Base-by-base conservation (phyloP, 1,139 yeast species). In the Zygotorulaspora mrakii region DNA sequence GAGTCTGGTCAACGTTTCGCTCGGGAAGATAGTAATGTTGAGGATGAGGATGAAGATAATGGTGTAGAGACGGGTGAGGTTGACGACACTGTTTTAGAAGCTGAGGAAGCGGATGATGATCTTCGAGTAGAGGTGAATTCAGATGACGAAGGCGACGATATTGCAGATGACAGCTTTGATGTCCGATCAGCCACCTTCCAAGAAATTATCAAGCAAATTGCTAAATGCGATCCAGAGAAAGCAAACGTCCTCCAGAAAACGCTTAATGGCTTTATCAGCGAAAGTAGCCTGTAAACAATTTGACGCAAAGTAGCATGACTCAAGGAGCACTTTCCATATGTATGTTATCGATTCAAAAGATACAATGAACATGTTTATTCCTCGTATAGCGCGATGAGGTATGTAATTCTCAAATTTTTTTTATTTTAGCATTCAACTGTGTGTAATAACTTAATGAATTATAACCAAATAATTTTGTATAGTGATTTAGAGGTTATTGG, bases 181-280 rank as follows among this genome's bases (percentile, higher is more conserved):
- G 51, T 61, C 29, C 60, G 54, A 26, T 59, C 61, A 7, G 63
- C 71, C 0, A 45, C 61, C 56, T 52, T 62, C 65, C 55, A 62
- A 40, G 61, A 71, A 55, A 54, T 66, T 57, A 43, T 69, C 51
- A 42, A 62, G 51, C 68, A 62, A 61, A 67, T 64, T 42, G 67
- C 52, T 47, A 64, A 53, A 42, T 57, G 37, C 49, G 64, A 66
- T 43, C 63, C 67, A 1, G 49, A 50, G 8, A 56, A 73, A 4
- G 70, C 77, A 0, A 52, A 58, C 11, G 67, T 70, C 40, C 52
- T 77, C 18, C 55, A 55, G 10, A 53, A 57, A 5, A 36, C 49
- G 2, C 58, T 80, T 24, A 65, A 71, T 4, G 79, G 77, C 0
- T 43, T 59, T 26, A 17, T 61, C 68, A 45, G 66, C 73, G 48